Conservation (phyloP, 371 early-diverging fungal species). For the Rhizomucor miehei region DNA sequence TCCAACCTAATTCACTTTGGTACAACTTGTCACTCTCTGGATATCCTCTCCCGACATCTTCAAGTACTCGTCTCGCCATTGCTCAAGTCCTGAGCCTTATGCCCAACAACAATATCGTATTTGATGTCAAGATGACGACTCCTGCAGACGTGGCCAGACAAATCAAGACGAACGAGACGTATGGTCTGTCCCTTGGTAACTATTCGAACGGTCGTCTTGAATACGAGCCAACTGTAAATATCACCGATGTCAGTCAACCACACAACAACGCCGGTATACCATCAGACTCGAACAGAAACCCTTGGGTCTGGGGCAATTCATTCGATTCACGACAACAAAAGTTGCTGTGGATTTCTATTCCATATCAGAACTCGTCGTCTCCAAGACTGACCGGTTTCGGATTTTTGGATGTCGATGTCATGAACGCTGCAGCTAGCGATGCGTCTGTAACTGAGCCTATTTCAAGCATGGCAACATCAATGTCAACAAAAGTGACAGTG, state of each 20-base stretch:
- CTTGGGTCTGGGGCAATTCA: conserved; percentile 29
- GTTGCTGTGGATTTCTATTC: conserved; percentile 22
- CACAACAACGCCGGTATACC: conserved; percentile 5
- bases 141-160: conserved; percentile 29
- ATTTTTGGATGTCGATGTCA: conserved; percentile 40
- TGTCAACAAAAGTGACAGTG: too few species aligned
- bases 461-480: too few species aligned
- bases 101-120: background rate
- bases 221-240: conserved; percentile 30
- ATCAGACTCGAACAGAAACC: conserved; percentile 5
- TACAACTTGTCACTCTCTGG: conserved; percentile 33
- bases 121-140: conserved; percentile 44
- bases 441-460: too few species aligned
- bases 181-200: conserved; percentile 39
- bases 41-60: conserved; percentile 20
- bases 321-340: conserved; percentile 10
- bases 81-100: conserved; percentile 22
- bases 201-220: conserved; percentile 43
- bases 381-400: conserved; percentile 31
- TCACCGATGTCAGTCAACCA: conserved; percentile 14
- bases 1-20: conserved; percentile 39
- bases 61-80: conserved; percentile 21
- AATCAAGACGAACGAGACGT: conserved; percentile 44
- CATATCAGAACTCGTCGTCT: conserved; percentile 6
- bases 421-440: conserved; percentile 13